Evolutionary conservation across 306 rosid species (phyloP), one percentile per base, ranked within the genome.

Genomic region (Dalbergia oliveri): DNA sequence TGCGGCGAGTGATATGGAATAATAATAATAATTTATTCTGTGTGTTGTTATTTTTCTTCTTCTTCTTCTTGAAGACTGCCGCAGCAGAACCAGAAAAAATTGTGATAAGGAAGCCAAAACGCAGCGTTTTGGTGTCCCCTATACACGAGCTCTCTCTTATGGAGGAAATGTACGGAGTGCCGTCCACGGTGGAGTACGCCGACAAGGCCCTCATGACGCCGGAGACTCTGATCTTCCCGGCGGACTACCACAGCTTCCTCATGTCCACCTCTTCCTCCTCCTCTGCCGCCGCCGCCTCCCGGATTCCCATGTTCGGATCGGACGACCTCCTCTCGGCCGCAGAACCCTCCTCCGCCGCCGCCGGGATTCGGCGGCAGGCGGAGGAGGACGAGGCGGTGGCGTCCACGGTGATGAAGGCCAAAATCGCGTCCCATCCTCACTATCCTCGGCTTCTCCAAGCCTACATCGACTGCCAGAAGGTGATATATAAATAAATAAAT

Each of bases 381-480:
- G 79, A 91, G n/a, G 90, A 87, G 15, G 65, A 84, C 33, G 71
- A 82, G 13, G 47, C 44, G 14, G 53, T 73, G 9, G 59, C 71
- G 1, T 65, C 83, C 14, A 79, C 81, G 47, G 34, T 87, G n/a
- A 88, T 93, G 92, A 96, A 96, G 75, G 90, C 98, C 14, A 89
- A 83, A 87, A 96, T 96, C 74, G 93, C 97, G 8, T 85, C 97
- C 19, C 99, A 96, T 59, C 99, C 98, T 72, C 73, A 79, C 62
- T 93, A 93, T 76, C 97, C 97, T 79, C 94, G 93, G 69, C 91
- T 96, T 73, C 90, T 96, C 56, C 88, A 91, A 73, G 97, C 99
- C 33, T 93, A 96, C 84, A 89, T 96, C 84, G 98, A 93, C 44
- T 96, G 98, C 81, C 97, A 93, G 84, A 93, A 96, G 97, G 99